phyloP scores from a whole-genome alignment of 129 eudicot species.

The Pulicaria dysenterica region DNA sequence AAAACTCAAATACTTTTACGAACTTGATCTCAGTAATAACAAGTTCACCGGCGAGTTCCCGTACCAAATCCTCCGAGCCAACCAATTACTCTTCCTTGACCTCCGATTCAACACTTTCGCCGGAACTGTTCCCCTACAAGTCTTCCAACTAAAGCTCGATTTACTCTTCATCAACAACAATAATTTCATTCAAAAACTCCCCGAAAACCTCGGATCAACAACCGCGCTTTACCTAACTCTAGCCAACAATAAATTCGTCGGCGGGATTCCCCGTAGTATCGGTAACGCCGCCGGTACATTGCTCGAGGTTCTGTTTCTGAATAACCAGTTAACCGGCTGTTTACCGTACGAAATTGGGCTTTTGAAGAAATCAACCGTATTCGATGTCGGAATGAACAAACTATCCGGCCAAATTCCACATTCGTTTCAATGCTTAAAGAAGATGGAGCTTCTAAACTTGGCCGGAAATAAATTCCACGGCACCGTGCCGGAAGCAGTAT shows the following conservation, averaged over 20 bases:
- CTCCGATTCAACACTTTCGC: slow-evolving; percentile 44
- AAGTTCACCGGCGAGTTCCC: slow-evolving; percentile 42
- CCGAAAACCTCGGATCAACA: slow-evolving; percentile 42
- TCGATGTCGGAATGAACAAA: slow-evolving; percentile 38
- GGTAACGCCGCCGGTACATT: slow-evolving; percentile 30
- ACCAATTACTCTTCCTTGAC: slow-evolving; percentile 34
- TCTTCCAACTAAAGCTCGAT: slow-evolving; percentile 40
- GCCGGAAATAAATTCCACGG: slow-evolving; percentile 39
- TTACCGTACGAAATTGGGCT: slow-evolving; percentile 33
- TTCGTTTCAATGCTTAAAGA: slow-evolving; percentile 44
- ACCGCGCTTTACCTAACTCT: slow-evolving; percentile 37
- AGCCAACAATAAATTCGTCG: slow-evolving; percentile 46
- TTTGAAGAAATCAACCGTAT: slow-evolving; percentile 27
- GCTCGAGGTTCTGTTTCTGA: slow-evolving; percentile 42
- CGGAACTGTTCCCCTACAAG: slow-evolving; percentile 42
- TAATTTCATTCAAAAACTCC: slow-evolving; percentile 34
- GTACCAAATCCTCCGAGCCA: slow-evolving; percentile 23
- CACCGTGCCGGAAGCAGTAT: slow-evolving; percentile 44
- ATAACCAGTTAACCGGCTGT: slow-evolving; percentile 44
- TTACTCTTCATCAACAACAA: slow-evolving; percentile 53
- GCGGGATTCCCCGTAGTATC: slow-evolving; percentile 44
- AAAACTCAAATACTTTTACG: slow-evolving; percentile 33
- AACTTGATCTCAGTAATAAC: slow-evolving; percentile 54
- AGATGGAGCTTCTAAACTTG: slow-evolving; percentile 39
- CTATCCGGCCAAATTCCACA: slow-evolving; percentile 47